These are phyloP conservation scores for Plasmopara muralis DNA, from an alignment of 352 stramenopile species.

Conservation along the genomic window DNA sequence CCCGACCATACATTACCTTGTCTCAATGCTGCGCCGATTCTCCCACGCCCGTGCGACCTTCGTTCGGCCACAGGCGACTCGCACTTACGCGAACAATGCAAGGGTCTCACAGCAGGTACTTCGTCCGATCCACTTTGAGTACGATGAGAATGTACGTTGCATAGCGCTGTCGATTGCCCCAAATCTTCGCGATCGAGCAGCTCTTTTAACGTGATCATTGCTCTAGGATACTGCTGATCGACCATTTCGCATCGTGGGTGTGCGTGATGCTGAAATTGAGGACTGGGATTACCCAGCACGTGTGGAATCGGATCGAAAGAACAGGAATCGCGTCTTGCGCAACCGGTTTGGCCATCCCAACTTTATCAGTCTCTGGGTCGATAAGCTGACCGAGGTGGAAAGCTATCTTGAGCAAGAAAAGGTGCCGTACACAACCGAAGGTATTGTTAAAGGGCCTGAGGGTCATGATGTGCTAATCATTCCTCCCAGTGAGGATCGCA, in stretches of 20 bases:
- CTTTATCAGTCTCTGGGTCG: constrained; percentile 82
- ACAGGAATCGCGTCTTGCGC: constrained; percentile 48
- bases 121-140: constrained; percentile 67
- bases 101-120: constrained; percentile 13
- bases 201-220: constrained; percentile 5
- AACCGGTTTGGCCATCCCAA: constrained; percentile 76
- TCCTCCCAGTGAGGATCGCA: constrained; percentile 52
- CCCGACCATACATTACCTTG: constrained; percentile 5
- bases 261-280: constrained; percentile 70
- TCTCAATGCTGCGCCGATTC: no score
- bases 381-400: constrained; percentile 63
- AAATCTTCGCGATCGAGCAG: background rate
- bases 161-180: no score
- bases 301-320: constrained; percentile 57
- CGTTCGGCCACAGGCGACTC: constrained; percentile 10
- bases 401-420: constrained; percentile 59
- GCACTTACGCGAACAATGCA: constrained; percentile 22
- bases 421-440: constrained; percentile 49
- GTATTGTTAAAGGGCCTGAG: constrained; percentile 51
- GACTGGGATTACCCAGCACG: constrained; percentile 75
- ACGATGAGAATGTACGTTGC: constrained; percentile 47
- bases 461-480: constrained; percentile 66
- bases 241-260: constrained; percentile 73
- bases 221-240: constrained; percentile 30
- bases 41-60: no score